Base-by-base conservation (phyloP, 805 yeast species). In the Wickerhamiella brachini region DNA sequence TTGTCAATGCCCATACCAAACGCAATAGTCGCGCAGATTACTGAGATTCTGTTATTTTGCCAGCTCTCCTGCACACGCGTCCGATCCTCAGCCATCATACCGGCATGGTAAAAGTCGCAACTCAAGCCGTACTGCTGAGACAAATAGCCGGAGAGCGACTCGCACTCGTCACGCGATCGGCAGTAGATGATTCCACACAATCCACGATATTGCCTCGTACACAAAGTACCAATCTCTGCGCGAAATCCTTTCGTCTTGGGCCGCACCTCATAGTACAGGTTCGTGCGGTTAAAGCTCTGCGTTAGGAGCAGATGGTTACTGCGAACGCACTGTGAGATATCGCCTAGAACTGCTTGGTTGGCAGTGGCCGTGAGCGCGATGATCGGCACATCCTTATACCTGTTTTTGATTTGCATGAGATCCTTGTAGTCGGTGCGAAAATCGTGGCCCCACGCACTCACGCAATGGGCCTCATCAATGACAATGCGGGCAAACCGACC, bases 1-100 rank as follows among this genome's bases (percentile, higher is more conserved):
- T 93, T 93, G 68, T 93, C 98, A 51, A 93, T 90, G 47, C 98
- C 98, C 98, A 93, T 93, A 24, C 98, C 98, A 73, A 93, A 93
- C 0, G 98, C 98, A 60, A 93, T 84, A 0, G 98, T 93, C 0
- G 98, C 98, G 69, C 97, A 90, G 13, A 93, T 88, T 1, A 89
- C 83, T 62, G 81, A 83, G 21, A 82, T 68, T 20, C 66, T 64
- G 51, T 83, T 82, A 1, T 68, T 62, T 65, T 93, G 98, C 98
- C 98, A 93, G 31, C 68, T 71, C 21, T 70, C 70, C 65, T 93
- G 98, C n/a, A 87, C 79, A 2, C 65, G 56, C 20, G 77, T 68
- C 53, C 97, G 72, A 29, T 82, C 87, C 13, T 83, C 84, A 0
- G 89, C 74, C 9, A 75, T 71, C 93, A 93, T 80, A n/a, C 97